Percentiles rank a stretch among this genome's conserved stretches.
Evolutionary conservation across 2,329 filamentous ascomycete species (phyloP).

Genomic region (Claviceps sp.): DNA sequence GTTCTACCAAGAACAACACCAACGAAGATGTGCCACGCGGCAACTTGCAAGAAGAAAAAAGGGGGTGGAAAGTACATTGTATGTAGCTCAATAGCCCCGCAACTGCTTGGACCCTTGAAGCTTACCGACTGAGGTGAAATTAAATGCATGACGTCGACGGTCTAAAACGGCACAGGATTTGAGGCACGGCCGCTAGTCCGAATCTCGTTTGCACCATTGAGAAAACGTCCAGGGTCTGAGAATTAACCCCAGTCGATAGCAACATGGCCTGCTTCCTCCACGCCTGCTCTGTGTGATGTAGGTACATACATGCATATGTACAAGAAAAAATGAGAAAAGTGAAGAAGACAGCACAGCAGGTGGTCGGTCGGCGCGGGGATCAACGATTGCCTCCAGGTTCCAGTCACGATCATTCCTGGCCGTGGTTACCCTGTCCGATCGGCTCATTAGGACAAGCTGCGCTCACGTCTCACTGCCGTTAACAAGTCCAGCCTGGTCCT

Average conservation of each 20-base stretch:
- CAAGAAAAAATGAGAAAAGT: neutral
- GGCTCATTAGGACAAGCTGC: slow-evolving; percentile 4
- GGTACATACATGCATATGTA: neutral
- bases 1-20: neutral
- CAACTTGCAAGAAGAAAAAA: neutral
- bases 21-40: neutral
- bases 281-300: neutral
- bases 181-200: neutral
- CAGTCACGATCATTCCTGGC: no score
- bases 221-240: neutral
- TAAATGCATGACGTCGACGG: neutral
- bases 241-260: neutral
- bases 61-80: neutral
- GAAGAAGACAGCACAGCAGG: neutral
- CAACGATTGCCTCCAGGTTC: no score
- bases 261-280: neutral
- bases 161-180: neutral
- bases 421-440: neutral
- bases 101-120: neutral
- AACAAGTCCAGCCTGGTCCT: neutral
- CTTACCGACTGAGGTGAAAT: neutral
- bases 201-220: neutral
- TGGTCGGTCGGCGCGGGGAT: no score
- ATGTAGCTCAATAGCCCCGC: neutral
- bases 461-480: slow-evolving; percentile 36